phyloP scores from a whole-genome alignment of 768 basidiomycete species.

The Ramaria sp. region DNA sequence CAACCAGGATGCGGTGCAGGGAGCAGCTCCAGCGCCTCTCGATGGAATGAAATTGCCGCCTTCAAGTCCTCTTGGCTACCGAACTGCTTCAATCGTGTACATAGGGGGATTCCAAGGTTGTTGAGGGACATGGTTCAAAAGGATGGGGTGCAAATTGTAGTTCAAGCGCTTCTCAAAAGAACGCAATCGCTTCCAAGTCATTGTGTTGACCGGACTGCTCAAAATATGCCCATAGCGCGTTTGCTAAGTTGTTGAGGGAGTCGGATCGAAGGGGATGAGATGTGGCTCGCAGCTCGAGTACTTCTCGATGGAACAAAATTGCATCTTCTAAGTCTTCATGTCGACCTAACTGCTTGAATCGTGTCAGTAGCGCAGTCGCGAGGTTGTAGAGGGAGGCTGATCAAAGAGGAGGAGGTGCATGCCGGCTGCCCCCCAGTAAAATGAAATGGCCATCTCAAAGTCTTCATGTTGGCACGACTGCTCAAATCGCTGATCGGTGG shows the following conservation, averaged over 20 bases:
- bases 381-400: too few relatives aligned
- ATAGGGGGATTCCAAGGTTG: neutral
- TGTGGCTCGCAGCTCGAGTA: too few relatives aligned
- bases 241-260: neutral
- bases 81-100: neutral
- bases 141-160: constrained; percentile 6
- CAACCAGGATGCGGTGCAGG: constrained; percentile 7
- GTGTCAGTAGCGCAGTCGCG: too few relatives aligned
- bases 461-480: too few relatives aligned
- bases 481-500: too few relatives aligned
- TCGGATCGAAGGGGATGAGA: too few relatives aligned
- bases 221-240: neutral
- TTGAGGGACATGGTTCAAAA: neutral
- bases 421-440: too few relatives aligned
- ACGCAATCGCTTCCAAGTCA: neutral
- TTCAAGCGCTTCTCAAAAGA: constrained; percentile 9
- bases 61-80: neutral
- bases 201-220: neutral
- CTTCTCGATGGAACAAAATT: too few relatives aligned
- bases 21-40: constrained; percentile 10
- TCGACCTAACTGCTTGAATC: too few relatives aligned
- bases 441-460: too few relatives aligned
- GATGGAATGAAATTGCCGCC: neutral
- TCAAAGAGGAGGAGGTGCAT: too few relatives aligned
- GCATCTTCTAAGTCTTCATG: too few relatives aligned